Evolutionary conservation across 2,329 filamentous ascomycete genomes (phyloP).

Genomic region (Arthroderma sp.): DNA sequence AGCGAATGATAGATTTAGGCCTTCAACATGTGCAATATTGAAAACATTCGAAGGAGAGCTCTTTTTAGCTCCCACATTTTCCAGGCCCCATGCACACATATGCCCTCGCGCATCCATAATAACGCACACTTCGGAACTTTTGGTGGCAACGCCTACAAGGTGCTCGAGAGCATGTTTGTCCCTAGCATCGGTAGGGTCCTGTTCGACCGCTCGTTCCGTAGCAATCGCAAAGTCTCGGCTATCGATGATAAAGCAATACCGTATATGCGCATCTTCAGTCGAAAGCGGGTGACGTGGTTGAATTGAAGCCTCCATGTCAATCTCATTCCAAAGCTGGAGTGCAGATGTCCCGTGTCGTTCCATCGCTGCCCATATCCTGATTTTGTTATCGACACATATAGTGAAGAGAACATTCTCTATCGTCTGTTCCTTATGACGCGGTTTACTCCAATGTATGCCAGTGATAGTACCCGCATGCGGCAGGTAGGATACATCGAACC

Average conservation of each 20-base stretch:
- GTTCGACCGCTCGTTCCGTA: slow-evolving; percentile 54
- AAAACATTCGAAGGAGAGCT: slow-evolving; percentile 59
- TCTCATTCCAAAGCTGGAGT: slow-evolving; percentile 64
- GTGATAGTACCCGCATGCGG: slow-evolving; percentile 73
- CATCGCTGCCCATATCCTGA: slow-evolving; percentile 72
- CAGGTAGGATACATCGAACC: slow-evolving; percentile 84
- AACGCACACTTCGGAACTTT: slow-evolving; percentile 74
- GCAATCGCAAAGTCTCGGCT: slow-evolving; percentile 65
- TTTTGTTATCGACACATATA: slow-evolving; percentile 62
- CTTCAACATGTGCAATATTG: slow-evolving; percentile 68
- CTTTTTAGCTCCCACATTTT: slow-evolving; percentile 63
- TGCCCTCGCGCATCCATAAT: slow-evolving; percentile 70
- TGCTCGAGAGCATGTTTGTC: slow-evolving; percentile 67
- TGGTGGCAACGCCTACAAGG: slow-evolving; percentile 72
- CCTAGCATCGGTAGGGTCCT: slow-evolving; percentile 41
- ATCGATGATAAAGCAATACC: slow-evolving; percentile 72
- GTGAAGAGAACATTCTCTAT: slow-evolving; percentile 85
- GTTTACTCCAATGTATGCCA: slow-evolving; percentile 70
- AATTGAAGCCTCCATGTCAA: slow-evolving; percentile 64
- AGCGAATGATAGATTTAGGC: slow-evolving; percentile 32
- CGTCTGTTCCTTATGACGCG: slow-evolving; percentile 61
- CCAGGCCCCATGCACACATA: slow-evolving; percentile 86
- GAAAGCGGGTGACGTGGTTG: slow-evolving; percentile 38
- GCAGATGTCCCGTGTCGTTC: slow-evolving; percentile 55
- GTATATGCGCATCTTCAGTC: slow-evolving; percentile 29